Conservation (phyloP, 179 eudicot species). For the Amaranthus tricolor region DNA sequence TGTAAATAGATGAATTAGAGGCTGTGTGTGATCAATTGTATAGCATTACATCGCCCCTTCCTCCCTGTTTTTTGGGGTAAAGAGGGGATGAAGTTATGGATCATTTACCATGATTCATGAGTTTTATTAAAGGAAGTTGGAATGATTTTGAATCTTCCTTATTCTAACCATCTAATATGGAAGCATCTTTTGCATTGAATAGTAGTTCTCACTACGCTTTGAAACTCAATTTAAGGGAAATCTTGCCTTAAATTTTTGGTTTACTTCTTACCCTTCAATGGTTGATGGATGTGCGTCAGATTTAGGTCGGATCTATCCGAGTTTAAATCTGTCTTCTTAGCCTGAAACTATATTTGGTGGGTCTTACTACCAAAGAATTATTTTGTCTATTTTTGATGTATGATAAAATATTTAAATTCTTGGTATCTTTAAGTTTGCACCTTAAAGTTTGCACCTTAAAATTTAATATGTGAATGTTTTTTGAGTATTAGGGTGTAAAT, state of each 20-base stretch:
- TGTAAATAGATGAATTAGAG: constrained; percentile 36
- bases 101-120: constrained; percentile 27
- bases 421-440: too few relatives aligned
- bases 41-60: constrained; percentile 16
- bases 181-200: too few relatives aligned
- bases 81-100: constrained; percentile 19
- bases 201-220: background rate
- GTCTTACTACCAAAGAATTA: too few relatives aligned
- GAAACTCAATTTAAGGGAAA: background rate
- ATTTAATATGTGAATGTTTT: too few relatives aligned
- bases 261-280: background rate
- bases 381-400: too few relatives aligned
- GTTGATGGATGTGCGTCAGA: too few relatives aligned
- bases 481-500: too few relatives aligned
- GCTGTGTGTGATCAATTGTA: constrained; percentile 35
- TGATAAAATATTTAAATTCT: too few relatives aligned
- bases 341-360: too few relatives aligned
- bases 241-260: background rate
- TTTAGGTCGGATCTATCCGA: too few relatives aligned
- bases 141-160: background rate
- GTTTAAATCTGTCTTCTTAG: too few relatives aligned
- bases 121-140: constrained; percentile 25
- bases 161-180: background rate
- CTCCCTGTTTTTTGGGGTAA: constrained; percentile 17
- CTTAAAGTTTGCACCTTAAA: too few relatives aligned